These are phyloP conservation scores for Fomes fomentarius DNA, from an alignment of 1,284 basidiomycete species.

Conservation along the genomic window DNA sequence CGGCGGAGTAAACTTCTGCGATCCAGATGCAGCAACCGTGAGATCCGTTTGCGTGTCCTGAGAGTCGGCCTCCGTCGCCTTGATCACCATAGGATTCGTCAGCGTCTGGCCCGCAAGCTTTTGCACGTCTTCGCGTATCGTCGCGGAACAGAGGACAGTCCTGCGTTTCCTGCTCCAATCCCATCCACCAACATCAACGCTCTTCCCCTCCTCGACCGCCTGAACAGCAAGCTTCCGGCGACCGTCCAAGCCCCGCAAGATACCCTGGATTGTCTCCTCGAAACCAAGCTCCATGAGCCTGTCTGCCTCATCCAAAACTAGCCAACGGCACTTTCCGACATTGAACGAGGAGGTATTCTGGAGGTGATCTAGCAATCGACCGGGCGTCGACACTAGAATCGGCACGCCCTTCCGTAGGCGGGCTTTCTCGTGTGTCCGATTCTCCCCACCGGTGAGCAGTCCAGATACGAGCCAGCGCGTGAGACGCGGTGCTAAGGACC, in stretches of 20 bases:
- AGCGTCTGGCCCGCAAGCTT: slow-evolving; percentile 88
- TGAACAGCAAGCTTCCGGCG: slow-evolving; percentile 73
- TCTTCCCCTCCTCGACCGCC: slow-evolving; percentile 72
- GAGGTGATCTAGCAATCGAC: slow-evolving; percentile 74
- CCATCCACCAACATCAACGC: slow-evolving; percentile 80
- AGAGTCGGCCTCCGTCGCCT: slow-evolving; percentile 57
- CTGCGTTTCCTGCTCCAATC: slow-evolving; percentile 80
- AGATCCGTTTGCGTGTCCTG: slow-evolving; percentile 17
- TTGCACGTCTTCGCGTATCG: slow-evolving; percentile 94
- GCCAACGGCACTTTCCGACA: slow-evolving; percentile 92
- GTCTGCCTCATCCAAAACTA: slow-evolving; percentile 98
- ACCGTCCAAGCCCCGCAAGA: slow-evolving; percentile 85
- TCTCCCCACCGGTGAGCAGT: slow-evolving; percentile 82
- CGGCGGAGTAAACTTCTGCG: slow-evolving; percentile 87
- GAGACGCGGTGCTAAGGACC: slow-evolving; percentile 54
- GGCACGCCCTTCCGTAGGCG: slow-evolving; percentile 73
- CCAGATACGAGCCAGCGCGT: slow-evolving; percentile 96
- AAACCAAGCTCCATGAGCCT: slow-evolving; percentile 77
- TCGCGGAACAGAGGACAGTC: slow-evolving; percentile 95
- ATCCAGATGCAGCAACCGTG: slow-evolving; percentile 19
- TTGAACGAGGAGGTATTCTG: slow-evolving; percentile 89
- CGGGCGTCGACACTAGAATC: slow-evolving; percentile 73
- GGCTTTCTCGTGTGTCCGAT: slow-evolving; percentile 76
- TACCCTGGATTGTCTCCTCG: slow-evolving; percentile 73
- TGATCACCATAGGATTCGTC: slow-evolving; percentile 73